Evolutionary conservation across 1,284 basidiomycete genomes (phyloP).

Genomic region (Thecaphora thlaspeos): DNA sequence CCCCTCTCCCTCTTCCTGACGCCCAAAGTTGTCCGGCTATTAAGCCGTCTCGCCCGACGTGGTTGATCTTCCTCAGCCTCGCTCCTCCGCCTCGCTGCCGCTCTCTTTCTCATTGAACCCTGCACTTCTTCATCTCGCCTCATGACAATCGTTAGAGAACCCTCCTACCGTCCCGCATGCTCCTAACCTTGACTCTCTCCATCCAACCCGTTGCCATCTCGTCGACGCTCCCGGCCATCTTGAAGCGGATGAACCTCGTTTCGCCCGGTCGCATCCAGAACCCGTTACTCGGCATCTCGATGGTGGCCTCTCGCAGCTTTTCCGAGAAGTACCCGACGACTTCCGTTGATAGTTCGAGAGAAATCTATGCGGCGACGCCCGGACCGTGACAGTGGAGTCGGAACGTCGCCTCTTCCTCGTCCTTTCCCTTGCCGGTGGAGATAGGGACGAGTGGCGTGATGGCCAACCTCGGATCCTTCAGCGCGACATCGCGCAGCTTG

Average conservation of each 20-base stretch:
- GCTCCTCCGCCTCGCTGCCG: background rate
- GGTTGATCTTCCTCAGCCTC: background rate
- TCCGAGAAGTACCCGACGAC: constrained; percentile 63
- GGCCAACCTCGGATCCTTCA: background rate
- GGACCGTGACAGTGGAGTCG: background rate
- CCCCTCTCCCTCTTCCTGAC: constrained; percentile 10
- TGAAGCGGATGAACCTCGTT: constrained; percentile 1
- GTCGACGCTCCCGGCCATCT: background rate
- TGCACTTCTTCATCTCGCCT: too few species aligned
- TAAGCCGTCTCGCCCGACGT: background rate
- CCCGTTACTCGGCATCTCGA: constrained; percentile 7
- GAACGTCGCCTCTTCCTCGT: too few species aligned
- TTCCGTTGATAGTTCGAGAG: constrained; percentile 65
- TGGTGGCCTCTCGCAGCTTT: background rate
- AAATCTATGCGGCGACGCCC: constrained; percentile 57
- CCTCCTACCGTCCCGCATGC: background rate
- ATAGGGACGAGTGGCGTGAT: too few species aligned
- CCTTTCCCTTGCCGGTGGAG: too few species aligned
- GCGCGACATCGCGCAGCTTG: background rate
- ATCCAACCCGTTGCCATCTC: background rate
- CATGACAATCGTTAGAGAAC: too few species aligned
- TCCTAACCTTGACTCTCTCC: background rate
- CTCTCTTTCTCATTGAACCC: too few species aligned
- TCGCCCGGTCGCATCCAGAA: constrained; percentile 18
- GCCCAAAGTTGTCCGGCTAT: constrained; percentile 5